phyloP scores from a whole-genome alignment of 2,329 filamentous ascomycete species.

The Alternaria arbusti region DNA sequence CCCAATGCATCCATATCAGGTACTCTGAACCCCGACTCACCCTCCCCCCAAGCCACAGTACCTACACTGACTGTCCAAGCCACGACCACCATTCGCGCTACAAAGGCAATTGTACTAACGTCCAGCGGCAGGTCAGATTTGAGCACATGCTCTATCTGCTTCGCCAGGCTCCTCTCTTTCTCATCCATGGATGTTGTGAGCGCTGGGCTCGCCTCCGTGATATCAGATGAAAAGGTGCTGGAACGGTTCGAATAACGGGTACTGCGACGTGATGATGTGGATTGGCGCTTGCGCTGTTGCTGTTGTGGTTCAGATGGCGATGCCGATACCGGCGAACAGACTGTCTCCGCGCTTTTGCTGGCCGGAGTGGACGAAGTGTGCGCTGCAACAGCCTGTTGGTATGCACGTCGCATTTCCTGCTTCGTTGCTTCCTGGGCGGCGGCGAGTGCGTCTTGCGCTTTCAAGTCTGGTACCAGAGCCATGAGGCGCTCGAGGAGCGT shows the following conservation, averaged over 20 bases:
- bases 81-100: conserved; percentile 38
- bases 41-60: conserved; percentile 31
- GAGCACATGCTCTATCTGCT: conserved; percentile 32
- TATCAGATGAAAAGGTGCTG: not conserved
- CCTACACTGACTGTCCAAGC: conserved; percentile 43
- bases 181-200: not conserved
- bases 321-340: not conserved
- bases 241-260: conserved; percentile 14
- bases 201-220: not conserved
- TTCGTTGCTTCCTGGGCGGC: conserved; percentile 32
- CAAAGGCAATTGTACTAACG: conserved; percentile 28
- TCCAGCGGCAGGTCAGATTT: conserved; percentile 35
- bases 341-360: not conserved
- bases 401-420: conserved; percentile 27
- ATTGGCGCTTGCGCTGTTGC: conserved; percentile 8
- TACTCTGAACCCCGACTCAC: conserved; percentile 24
- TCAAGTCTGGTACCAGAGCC: conserved; percentile 30
- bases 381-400: conserved; percentile 26
- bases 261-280: not conserved
- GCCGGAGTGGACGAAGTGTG: not conserved
- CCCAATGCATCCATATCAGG: conserved; percentile 6
- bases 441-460: conserved; percentile 21
- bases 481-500: conserved; percentile 41
- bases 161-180: conserved; percentile 23
- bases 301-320: not conserved